Conservation (phyloP, 768 basidiomycete genomes). For the Suillus occidentalis region DNA sequence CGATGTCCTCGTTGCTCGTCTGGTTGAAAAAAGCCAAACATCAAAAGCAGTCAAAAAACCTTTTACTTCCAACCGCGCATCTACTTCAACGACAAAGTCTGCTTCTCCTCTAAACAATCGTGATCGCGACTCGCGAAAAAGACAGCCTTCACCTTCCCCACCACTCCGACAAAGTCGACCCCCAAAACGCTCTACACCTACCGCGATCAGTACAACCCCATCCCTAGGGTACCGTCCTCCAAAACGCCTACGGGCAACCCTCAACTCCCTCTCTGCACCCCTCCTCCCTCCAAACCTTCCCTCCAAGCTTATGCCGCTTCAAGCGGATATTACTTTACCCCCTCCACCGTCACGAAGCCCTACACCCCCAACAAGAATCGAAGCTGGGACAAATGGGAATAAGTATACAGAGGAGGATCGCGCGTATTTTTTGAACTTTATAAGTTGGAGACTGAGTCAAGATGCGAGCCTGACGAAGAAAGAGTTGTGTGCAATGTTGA, state of each 20-base stretch:
- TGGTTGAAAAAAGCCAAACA: constrained; percentile 15
- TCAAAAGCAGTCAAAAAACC: constrained; percentile 34
- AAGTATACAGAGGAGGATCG: constrained; percentile 68
- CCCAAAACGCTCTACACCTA: constrained; percentile 21
- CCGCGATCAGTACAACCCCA: constrained; percentile 19
- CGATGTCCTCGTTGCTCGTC: constrained; percentile 38
- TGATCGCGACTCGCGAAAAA: constrained; percentile 38
- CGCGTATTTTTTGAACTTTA: constrained; percentile 64
- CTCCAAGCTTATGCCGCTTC: constrained; percentile 54
- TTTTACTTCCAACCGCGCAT: constrained; percentile 9
- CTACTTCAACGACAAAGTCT: neutral
- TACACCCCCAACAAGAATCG: constrained; percentile 55
- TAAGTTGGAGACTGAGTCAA: constrained; percentile 58
- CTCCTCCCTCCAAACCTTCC: constrained; percentile 34
- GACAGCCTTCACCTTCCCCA: constrained; percentile 25
- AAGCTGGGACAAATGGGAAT: constrained; percentile 50
- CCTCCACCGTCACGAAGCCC: constrained; percentile 70
- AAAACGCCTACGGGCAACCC: constrained; percentile 40
- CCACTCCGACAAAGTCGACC: constrained; percentile 28
- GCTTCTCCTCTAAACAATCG: constrained; percentile 12
- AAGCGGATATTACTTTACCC: constrained; percentile 58
- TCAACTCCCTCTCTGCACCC: constrained; percentile 61
- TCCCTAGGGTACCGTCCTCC: constrained; percentile 25
- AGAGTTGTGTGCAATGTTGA: constrained; percentile 54
- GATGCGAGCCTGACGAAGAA: constrained; percentile 53